Conservation (phyloP, 257 asterid genomes). For the Asclepias syriaca region DNA sequence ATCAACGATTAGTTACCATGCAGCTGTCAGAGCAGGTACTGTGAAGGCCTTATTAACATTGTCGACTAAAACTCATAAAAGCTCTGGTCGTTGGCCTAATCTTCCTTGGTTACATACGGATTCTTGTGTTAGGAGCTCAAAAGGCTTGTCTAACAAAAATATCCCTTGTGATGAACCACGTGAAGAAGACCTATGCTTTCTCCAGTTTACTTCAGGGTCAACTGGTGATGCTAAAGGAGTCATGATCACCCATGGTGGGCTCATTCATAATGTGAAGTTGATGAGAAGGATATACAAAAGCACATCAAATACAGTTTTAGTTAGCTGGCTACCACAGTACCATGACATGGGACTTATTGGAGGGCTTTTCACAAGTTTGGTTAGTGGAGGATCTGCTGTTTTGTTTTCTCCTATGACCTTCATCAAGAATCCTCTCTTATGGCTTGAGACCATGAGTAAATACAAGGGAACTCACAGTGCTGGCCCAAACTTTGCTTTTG, state of each 20-base stretch:
- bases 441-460: constrained; percentile 62
- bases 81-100: constrained; percentile 67
- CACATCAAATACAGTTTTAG: constrained; percentile 70
- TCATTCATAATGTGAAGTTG: constrained; percentile 67
- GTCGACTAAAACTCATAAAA: constrained; percentile 26
- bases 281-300: constrained; percentile 64
- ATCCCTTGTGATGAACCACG: constrained; percentile 25
- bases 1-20: constrained; percentile 61
- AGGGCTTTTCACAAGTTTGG: constrained; percentile 71
- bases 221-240: constrained; percentile 91
- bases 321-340: constrained; percentile 88
- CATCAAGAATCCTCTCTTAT: constrained; percentile 70
- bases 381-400: constrained; percentile 64
- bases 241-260: constrained; percentile 73
- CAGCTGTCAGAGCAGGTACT: constrained; percentile 75
- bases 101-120: constrained; percentile 86
- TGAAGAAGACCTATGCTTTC: constrained; percentile 52
- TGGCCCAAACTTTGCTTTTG: constrained; percentile 80
- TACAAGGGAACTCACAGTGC: constrained; percentile 80
- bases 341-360: constrained; percentile 92
- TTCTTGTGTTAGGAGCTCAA: constrained; percentile 57
- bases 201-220: constrained; percentile 83
- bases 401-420: constrained; percentile 77
- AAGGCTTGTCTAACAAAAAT: constrained; percentile 12
- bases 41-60: constrained; percentile 48